Conservation (phyloP, 257 asterid species). For the Apocynum venetum region DNA sequence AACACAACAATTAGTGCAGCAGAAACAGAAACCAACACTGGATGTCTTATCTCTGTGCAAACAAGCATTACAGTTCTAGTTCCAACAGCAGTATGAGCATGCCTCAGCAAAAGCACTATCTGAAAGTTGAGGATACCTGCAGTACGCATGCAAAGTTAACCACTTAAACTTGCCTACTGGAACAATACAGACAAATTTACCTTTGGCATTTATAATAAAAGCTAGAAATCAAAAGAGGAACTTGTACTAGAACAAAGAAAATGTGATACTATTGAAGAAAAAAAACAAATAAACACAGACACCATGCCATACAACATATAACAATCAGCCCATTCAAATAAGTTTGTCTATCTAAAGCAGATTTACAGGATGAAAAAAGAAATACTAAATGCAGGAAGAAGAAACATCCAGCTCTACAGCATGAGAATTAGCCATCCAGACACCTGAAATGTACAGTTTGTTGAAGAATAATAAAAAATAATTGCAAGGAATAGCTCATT, state of each 20-base stretch:
- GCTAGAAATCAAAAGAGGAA: background rate
- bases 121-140: conserved; percentile 58
- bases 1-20: too few relatives aligned
- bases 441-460: background rate
- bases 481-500: background rate
- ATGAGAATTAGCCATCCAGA: too few relatives aligned
- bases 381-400: background rate
- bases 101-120: conserved; percentile 33
- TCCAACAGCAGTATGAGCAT: conserved; percentile 55
- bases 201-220: background rate
- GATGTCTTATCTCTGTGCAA: conserved; percentile 23
- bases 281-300: background rate
- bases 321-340: background rate
- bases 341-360: background rate
- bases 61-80: conserved; percentile 65
- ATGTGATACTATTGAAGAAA: background rate
- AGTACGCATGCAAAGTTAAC: conserved; percentile 11
- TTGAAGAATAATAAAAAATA: background rate
- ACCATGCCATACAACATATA: background rate
- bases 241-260: background rate
- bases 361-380: background rate
- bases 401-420: background rate
- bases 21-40: conserved; percentile 27
- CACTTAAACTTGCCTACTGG: background rate
- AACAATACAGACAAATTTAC: background rate